phyloP scores from a whole-genome alignment of 371 early-diverging fungal genomes.

The Syncephalastrum contaminatum region DNA sequence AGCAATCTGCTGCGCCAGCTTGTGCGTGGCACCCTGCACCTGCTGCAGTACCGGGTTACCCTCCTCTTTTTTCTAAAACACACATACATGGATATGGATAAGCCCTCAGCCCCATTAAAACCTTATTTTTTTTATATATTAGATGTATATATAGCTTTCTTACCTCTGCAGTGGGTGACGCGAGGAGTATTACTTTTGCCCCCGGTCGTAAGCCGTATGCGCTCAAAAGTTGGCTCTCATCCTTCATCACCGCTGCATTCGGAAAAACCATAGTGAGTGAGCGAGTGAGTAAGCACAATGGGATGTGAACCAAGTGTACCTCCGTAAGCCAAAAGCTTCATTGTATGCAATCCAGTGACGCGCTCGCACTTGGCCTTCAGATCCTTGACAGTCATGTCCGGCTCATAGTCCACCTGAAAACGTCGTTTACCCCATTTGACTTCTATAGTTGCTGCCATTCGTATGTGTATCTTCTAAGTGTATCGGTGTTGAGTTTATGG shows the following conservation, averaged over 20 bases:
- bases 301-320: conserved; percentile 15
- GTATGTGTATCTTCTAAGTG: too few species aligned
- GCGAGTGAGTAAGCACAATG: not conserved
- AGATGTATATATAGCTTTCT: not conserved
- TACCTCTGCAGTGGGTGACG: conserved; percentile 4
- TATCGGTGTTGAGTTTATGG: too few species aligned
- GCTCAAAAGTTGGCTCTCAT: conserved; percentile 11
- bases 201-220: conserved; percentile 21
- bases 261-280: too few species aligned
- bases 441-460: conserved; percentile 5
- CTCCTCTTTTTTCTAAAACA: conserved; percentile 3
- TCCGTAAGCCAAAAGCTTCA: conserved; percentile 39
- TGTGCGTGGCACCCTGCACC: conserved; percentile 7
- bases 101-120: not conserved
- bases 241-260: conserved; percentile 25
- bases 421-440: conserved; percentile 29
- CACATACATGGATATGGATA: not conserved
- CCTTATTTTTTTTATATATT: not conserved
- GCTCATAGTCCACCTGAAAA: conserved; percentile 28
- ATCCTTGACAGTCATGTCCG: conserved; percentile 25
- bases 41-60: conserved; percentile 10
- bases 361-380: conserved; percentile 30
- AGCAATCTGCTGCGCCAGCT: conserved; percentile 10
- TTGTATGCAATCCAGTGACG: conserved; percentile 24
- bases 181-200: conserved; percentile 17